Evolutionary conservation across 1,139 yeast genomes (phyloP), one percentile per base, ranked within the genome.

Genomic region (Suhomyces yuchorum): DNA sequence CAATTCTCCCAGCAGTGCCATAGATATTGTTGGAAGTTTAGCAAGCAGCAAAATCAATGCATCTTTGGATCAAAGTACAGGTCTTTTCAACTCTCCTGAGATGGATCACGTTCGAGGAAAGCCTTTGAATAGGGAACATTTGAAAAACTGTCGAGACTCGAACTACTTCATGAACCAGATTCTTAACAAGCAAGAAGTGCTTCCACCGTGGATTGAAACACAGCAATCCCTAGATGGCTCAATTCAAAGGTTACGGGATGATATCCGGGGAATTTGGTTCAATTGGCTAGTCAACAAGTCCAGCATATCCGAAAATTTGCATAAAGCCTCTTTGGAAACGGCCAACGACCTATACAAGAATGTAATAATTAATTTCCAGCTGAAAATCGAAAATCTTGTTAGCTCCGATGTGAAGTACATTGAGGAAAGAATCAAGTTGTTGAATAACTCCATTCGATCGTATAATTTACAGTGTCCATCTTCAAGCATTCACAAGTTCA

Each of bases 151-250:
- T 36, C 65, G 71, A 8, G 77, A 74, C 52, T 58, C 75, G 4
- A 70, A 67, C 50, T 75, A 71, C 54, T 75, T 75, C 51, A 65
- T 75, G 65, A 75, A 73, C 55, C 75, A 73, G 52, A 84, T 90
- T 42, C 68, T 90, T 50, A 84, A 81, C 55, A 79, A 81, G 40
- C 96, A 90, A 63, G 91, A 88, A 41, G 84, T 87, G 0, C 71
- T 84, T 9, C 96, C 96, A 0, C 95, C 96, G 0, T 90, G 96
- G 96, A 84, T 90, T 28, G 96, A 89, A 57, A 82, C 80, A 46
- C 97, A 90, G 64, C 79, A 82, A 40, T 74, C 78, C 3, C 76
- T 88, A 4, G 78, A 77, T 42, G 53, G 59, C 1, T 78, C 77
- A 33, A 72, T 86, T 4, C 60, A 56, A 1, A 58, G 60, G 0